Base-by-base conservation (phyloP, 2,329 filamentous ascomycete species). In the Ophiostoma piceae region DNA sequence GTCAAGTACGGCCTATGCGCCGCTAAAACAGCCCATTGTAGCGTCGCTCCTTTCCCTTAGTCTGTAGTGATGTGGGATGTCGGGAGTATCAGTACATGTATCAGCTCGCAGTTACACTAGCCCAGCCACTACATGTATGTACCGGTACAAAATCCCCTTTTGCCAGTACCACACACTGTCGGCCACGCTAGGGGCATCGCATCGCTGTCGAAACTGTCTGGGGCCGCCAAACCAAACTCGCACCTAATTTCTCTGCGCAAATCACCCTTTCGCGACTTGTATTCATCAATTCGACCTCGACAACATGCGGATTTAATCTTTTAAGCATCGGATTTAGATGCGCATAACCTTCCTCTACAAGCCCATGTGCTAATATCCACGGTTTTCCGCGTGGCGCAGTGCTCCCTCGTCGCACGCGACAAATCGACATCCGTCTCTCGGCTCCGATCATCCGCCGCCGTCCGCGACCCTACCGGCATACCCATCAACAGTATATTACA, bases 381-480 rank as follows among this genome's bases (percentile, higher is more conserved):
- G 71, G 74, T 76, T 77, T 77, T 77, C 75, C 77, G 77, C 80
- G 77, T 77, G 77, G 81, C 80, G 81, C 81, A 78, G 80, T 79
- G 81, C 81, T 78, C 73, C 73, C 77, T 75, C 76, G 78, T 78
- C 78, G 81, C 80, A 80, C 82, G 83, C 84, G 83, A 83, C 82
- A 72, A 66, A 54, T 39, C 22, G 5, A 57, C 66, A 37, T 66
- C 67, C 47, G 54, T 19, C 35, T 39, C 12, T 62, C 60, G 14
- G 16, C 68, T 62, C 70, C 65, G 64, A 66, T 62, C 66, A 66
- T 62, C 66, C 60, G 39, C 43, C 69, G 66, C 32, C 47, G 65
- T 43, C 37, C 64, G 22, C 29, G 32, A 67, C 71, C 32, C 32
- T 71, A 70, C 69, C 62, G 62, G 62, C 35, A 29, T 35, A 1